Evolutionary conservation across 139 green algal genomes (phyloP).

Genomic region (Chlamydomonas applanata): DNA sequence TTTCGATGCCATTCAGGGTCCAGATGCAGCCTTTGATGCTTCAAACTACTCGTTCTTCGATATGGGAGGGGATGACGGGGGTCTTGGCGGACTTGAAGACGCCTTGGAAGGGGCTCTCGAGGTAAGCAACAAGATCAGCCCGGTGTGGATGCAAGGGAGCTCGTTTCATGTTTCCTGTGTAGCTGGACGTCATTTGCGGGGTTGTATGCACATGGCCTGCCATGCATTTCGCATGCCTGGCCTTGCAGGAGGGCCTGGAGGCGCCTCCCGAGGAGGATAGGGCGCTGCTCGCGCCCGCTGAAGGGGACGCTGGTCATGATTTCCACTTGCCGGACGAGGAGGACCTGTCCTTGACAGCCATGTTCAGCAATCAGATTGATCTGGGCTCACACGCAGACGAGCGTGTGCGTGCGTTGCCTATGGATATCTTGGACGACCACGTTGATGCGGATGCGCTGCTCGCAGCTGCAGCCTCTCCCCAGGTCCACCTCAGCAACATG

Average conservation of each 20-base stretch:
- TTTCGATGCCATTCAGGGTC: not conserved
- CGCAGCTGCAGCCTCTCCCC: conserved; percentile 8
- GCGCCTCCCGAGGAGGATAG: conserved; percentile 61
- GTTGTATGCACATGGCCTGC: no score
- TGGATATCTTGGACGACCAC: not conserved
- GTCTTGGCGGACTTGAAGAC: conserved; percentile 49
- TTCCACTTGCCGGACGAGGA: conserved; percentile 41
- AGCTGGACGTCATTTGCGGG: no score
- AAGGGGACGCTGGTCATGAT: conserved; percentile 34
- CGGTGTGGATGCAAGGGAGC: no score
- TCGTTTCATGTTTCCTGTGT: no score
- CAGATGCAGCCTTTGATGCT: conserved; percentile 38
- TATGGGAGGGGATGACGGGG: conserved; percentile 30
- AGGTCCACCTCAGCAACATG: conserved; percentile 6
- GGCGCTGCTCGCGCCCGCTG: not conserved
- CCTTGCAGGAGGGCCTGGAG: conserved; percentile 69
- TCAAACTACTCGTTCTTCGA: conserved; percentile 71
- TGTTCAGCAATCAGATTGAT: conserved; percentile 48
- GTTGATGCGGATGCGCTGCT: conserved; percentile 8
- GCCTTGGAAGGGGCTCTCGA: conserved; percentile 46
- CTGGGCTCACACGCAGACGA: not conserved
- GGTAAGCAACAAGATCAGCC: no score
- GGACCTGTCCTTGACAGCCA: conserved; percentile 61
- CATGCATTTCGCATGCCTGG: not conserved
- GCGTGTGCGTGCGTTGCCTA: not conserved